Base-by-base conservation (phyloP, 257 asterid genomes). In the Apocynum venetum region DNA sequence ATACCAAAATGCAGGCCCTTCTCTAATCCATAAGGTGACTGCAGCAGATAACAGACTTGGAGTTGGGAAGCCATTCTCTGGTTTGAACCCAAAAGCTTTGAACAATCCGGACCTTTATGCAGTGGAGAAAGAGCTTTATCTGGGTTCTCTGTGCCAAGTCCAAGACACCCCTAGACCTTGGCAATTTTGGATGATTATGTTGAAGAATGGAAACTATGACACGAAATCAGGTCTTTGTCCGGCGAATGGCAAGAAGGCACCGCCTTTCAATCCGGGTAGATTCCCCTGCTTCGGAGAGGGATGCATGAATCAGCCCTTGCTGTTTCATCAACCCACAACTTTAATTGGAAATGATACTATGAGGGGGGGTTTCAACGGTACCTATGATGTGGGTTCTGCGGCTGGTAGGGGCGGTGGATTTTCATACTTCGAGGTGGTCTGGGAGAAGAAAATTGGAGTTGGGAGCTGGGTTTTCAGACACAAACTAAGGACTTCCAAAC, bases 101-200 rank as follows among this genome's bases (percentile, higher is more conserved):
- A 82, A 85, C 47, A 75, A 90, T 49, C 87, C 90, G 0, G 94
- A 92, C 80, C 85, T 87, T 8, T 92, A 87, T 77, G 96, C 92
- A 2, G 91, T 46, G 46, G 90, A 82, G 82, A 92, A 92, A 86
- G 97, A 92, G 82, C 75, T 86, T 14, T 92, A 87, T 72, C 78
- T 92, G 14, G 96, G 96, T 49, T 82, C 88, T 2, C 80, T 87
- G 25, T 92, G 97, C 73, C 76, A 91, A 78, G 88, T 91, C 20
- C 51, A 84, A 25, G 94, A 91, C 82, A 73, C 46, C 49, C 90
- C 88, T 64, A 73, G 76, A 3, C 95, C 94, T n/a, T 91, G 91
- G 93, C 93, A 91, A 19, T 91, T 91, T 80, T 91, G 96, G 96
- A 90, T 90, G 96, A 36, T 90, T 8, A 90, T 90, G 96, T 65